Conservation (phyloP, 352 stramenopile species). For the Elongisporangium anandrum region DNA sequence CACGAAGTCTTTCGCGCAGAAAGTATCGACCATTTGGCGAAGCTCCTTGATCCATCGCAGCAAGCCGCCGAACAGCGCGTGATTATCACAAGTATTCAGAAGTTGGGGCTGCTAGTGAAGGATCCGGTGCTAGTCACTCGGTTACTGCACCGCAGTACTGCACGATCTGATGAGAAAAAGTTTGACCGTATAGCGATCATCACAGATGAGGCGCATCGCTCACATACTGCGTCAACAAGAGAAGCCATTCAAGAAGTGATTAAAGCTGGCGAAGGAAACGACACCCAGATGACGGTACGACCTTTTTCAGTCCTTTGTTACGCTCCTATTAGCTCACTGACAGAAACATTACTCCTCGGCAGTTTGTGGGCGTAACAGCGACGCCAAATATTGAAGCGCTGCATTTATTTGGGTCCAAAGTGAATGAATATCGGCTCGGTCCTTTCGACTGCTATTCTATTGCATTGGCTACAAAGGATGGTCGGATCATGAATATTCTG, state of each 20-base stretch:
- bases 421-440: conserved; percentile 7
- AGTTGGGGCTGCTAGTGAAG: conserved; percentile 65
- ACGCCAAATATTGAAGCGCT: conserved; percentile 67
- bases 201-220: conserved; percentile 81
- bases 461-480: conserved; percentile 39
- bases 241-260: conserved; percentile 67
- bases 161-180: background rate
- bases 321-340: too few species aligned
- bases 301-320: too few species aligned
- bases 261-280: conserved; percentile 31
- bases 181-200: conserved; percentile 76
- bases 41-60: conserved; percentile 30
- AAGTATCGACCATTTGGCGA: conserved; percentile 66
- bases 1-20: conserved; percentile 66
- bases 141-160: conserved; percentile 44
- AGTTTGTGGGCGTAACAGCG: conserved; percentile 83
- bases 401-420: conserved; percentile 54
- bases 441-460: conserved; percentile 82
- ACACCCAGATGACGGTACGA: conserved; percentile 36
- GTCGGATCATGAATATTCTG: conserved; percentile 61
- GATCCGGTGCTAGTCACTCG: conserved; percentile 65
- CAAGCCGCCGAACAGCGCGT: conserved; percentile 38
- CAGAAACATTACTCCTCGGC: conserved; percentile 1
- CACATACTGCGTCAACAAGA: conserved; percentile 60
- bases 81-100: conserved; percentile 81